Evolutionary conservation across 1,139 yeast species (phyloP), one percentile per base, ranked within the genome.

Genomic region (Kodamaea arcana): DNA sequence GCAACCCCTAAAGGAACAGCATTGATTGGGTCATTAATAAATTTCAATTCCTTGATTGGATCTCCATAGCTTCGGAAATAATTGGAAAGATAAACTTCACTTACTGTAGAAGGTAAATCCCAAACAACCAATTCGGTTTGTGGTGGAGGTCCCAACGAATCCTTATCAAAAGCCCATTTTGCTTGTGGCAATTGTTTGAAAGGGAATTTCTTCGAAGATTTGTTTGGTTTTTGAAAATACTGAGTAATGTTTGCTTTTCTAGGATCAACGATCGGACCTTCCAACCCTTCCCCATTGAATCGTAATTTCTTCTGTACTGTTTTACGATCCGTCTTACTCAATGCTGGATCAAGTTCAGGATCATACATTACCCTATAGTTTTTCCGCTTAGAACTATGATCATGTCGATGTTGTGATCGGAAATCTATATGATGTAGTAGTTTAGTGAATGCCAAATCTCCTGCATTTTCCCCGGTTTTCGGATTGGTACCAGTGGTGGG

Each of bases 1-100:
- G 83, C 84, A 23, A 87, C 65, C 3, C 95, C 94, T 33, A 88
- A 58, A 0, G 95, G 92, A 15, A 83, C 84, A 3, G 90, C 95
- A 34, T 84, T 80, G 14, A 69, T 67, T 1, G 94, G 87, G 51
- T 90, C 94, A 42, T 73, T 75, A 15, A 81, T 65, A 40, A 80
- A 69, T 42, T 76, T 77, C 36, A 84, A 63, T 28, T 75, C 78
- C 41, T 58, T 61, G 26, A 68, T 60, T 3, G 70, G 52, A 35
- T 72, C 73, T 3, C 96, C 96, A 56, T 69, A 83, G 24, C 72
- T 61, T 29, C 68, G 67, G 42, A 87, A 54, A 42, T 53, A 78
- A 42, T 80, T 80, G 56, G 40, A 80, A 50, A 46, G 71, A 59
- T 46, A 69, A 14, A 45, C 66, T 59, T 48, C 81, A 56, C 46